Evolutionary conservation across 2,329 filamentous ascomycete genomes (phyloP), one percentile per base, ranked within the genome.

Genomic region (Tolypocladium tropicale): DNA sequence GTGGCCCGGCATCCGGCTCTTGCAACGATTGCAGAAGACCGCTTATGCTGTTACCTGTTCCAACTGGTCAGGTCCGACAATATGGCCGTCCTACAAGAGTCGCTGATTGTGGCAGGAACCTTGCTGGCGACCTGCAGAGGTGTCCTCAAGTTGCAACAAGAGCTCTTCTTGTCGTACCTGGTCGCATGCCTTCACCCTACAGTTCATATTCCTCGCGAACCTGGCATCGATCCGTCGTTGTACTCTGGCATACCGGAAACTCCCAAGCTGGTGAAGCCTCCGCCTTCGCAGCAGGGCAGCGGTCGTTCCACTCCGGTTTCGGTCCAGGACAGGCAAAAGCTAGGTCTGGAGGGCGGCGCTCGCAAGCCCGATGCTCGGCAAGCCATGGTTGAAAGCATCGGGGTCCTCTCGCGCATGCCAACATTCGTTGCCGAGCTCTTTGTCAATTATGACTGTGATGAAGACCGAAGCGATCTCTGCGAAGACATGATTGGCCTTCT

Each of bases 361-460:
- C 82, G 94, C 59, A 96, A 95, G 68, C 94, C 94, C 4, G 95
- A 99, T 71, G 92, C 94, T 33, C 83, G 94, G 62, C 94, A 99
- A 76, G 92, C 94, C 34, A 99, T 99, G 94, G 90, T 99, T 5
- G 94, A 99, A 73, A 95, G 89, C 63, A 87, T 99, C 49, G 92
- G 93, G 37, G 91, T 93, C 55, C 77, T 99, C 58, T 89, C 91
- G 39, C 83, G 95, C 46, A 96, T 99, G 77, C 91, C 94, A 0
- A 92, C 86, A 46, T 99, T 95, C 67, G 91, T 97, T 84, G 85
- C 88, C 12, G 95, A 99, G 70, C 79, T 99, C 9, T 99, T 96
- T 68, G 85, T 97, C 72, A 99, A 99, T 71, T 99, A 97, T 68
- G 94, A 99, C 70, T 99, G 93, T 66, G 92, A 97, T 66, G 85